Base-by-base conservation (phyloP, 805 yeast species). In the Saccharomycopsis guyanensis region DNA sequence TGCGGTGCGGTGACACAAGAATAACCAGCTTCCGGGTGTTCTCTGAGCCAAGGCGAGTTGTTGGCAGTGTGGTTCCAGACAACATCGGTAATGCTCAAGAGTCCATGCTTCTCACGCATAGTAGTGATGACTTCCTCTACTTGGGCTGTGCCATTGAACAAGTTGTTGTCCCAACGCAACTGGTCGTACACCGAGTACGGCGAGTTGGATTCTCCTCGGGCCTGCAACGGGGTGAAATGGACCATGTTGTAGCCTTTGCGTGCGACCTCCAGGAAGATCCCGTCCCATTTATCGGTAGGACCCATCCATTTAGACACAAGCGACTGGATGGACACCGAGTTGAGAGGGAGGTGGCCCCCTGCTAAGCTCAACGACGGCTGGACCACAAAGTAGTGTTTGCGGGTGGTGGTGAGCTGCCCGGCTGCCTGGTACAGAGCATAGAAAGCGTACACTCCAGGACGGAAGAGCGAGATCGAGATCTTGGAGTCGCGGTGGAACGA, bases 61-160 rank as follows among this genome's bases (percentile, higher is more conserved):
- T 86, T 73, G 2, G 97, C 96, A 0, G 97, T 91, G 59, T 91
- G 98, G 61, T 91, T 91, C 72, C 88, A 80, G 1, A 91, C 97
- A 25, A 93, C 82, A 63, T 91, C 98, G 1, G 96, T 86, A 66
- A 91, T 68, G 0, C 96, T 73, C 36, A 91, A 68, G 49, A 91
- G 71, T 3, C 75, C 75, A 55, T 82, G 70, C 22, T 80, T 66
- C 18, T 66, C 55, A 54, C 78, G 78, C 57, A 83, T 64, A 5
- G 60, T 55, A 1, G 62, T 43, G 3, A 84, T 74, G 59, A 85
- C 68, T 3, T 58, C 43, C 16, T 59, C 58, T 2, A 89, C 86
- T 38, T 82, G 80, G 0, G 66, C 63, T 22, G 69, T 70, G 40
- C 72, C 71, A 42, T 70, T 60, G 59, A 93, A 91, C 20, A 79